Conservation (phyloP, 202 grass and related monocot genomes). For the Zizania palustris region DNA sequence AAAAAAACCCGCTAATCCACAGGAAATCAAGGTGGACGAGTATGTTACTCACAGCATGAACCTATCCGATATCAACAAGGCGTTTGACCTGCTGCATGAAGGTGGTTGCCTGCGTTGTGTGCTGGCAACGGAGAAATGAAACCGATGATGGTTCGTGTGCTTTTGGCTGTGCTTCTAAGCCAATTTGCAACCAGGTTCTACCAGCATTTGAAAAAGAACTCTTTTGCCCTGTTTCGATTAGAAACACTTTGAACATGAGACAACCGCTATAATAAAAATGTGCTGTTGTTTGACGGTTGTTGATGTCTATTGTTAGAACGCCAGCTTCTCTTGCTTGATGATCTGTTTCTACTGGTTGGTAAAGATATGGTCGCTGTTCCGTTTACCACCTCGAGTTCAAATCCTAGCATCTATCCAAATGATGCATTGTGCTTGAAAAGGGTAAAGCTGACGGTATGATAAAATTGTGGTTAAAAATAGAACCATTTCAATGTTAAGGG, state of each 20-base stretch:
- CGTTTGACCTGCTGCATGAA: slow-evolving; percentile 87
- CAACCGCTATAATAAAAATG: slow-evolving; percentile 18
- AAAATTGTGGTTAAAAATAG: neutral
- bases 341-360: too few species aligned
- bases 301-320: neutral
- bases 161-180: slow-evolving; percentile 9
- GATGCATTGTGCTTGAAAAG: too few species aligned
- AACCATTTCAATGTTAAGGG: neutral
- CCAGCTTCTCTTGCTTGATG: neutral
- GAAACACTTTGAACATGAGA: slow-evolving; percentile 4
- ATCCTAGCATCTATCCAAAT: neutral
- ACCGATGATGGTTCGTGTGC: neutral
- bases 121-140: slow-evolving; percentile 62
- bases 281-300: slow-evolving; percentile 10
- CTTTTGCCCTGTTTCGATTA: neutral
- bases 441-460: neutral
- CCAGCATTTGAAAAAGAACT: slow-evolving; percentile 10
- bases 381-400: neutral
- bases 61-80: slow-evolving; percentile 68
- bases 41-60: slow-evolving; percentile 95
- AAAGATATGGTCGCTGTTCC: neutral
- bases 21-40: slow-evolving; percentile 99
- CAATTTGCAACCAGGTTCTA: neutral
- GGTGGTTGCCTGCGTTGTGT: slow-evolving; percentile 91
- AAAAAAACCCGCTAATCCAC: too few species aligned